Base-by-base conservation (phyloP, 805 yeast species). In the Saccharomycopsis malanga region DNA sequence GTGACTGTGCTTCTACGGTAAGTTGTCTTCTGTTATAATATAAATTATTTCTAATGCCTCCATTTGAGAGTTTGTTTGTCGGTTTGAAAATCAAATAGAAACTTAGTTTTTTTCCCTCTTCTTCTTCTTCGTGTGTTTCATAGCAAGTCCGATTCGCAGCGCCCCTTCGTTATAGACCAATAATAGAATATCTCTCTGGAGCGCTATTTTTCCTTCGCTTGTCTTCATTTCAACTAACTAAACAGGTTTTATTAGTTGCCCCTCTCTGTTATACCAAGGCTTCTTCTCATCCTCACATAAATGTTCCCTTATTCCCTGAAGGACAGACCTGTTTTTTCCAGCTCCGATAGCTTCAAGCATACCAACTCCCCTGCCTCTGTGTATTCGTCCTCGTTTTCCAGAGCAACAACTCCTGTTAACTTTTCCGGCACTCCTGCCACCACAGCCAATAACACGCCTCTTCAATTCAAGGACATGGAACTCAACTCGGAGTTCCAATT, bases 371-470 rank as follows among this genome's bases (percentile, higher is more conserved):
- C 54, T 15, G 21, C 34, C 23, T 43, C 48, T 15, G 41, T 48
- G 36, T 48, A 48, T 36, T 45, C 49, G 21, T 22, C 48, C 7
- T 21, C 46, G 17, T 50, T 50, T 34, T 47, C 54, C 4, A 25
- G 53, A 42, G 15, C 48, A 4, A 18, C 42, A 12, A 51, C 54
- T 22, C 52, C 54, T 14, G 37, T 48, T 17, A 34, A 39, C 24
- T 34, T 21, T 18, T 6, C 25, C 32, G 20, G 20, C 27, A 44
- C 45, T 25, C 50, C 54, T 4, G 47, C 44, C 10, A 44, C 50
- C 9, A 41, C 50, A n/a, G 45, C 53, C 4, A 27, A 42, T 36
- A 51, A 43, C 49, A 51, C 54, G 5, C 54, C 54, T 20, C 23
- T 45, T 21, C 43, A 40, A 15, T 10, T 27, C 34, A 44, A 44